Base-by-base conservation (phyloP, 148 eudicot genomes). In the Linanthus parryae region DNA sequence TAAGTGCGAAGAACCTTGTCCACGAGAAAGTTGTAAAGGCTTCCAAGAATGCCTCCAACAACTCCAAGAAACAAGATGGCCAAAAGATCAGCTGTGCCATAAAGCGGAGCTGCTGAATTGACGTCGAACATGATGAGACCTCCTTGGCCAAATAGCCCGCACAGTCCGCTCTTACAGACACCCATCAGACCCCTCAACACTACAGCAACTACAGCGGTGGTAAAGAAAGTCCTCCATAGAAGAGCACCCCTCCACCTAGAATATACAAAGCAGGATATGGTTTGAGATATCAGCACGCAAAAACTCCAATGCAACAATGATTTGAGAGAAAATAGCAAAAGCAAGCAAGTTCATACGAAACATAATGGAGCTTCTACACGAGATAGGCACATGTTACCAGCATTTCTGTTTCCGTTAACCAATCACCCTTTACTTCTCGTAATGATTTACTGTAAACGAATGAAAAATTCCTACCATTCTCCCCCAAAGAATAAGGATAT, bases 231-330 rank as follows among this genome's bases (percentile, higher is more conserved):
- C 56, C 95, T 80, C 91, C 95, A 87, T 7, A 87, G 73, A 53
- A 87, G 82, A 53, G 91, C 91, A 63, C 87, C 83, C 59, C 95
- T 62, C 95, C 95, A 87, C 95, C 95, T 83, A 57, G 33, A 66
- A 63, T 19, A 62, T 18, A 23, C 20, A 2, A 65, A 27, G 35
- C 29, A 52, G 51, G 61, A 57, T 15, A 0, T n/a, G n/a, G n/a
- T n/a, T n/a, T n/a, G n/a, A n/a, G n/a, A n/a, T n/a, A n/a, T n/a
- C n/a, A n/a, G n/a, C n/a, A 41, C 30, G 22, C 45, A 45, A 2
- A 5, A 52, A 42, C 24, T 22, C 18, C 37, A 31, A n/a, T n/a
- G n/a, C n/a, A n/a, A n/a, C n/a, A n/a, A n/a, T n/a, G n/a, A n/a
- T n/a, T n/a, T n/a, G n/a, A n/a, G n/a, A n/a, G n/a, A 17, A 31